phyloP scores from a whole-genome alignment of 768 basidiomycete genomes.

The Clitopilus hobsonii region DNA sequence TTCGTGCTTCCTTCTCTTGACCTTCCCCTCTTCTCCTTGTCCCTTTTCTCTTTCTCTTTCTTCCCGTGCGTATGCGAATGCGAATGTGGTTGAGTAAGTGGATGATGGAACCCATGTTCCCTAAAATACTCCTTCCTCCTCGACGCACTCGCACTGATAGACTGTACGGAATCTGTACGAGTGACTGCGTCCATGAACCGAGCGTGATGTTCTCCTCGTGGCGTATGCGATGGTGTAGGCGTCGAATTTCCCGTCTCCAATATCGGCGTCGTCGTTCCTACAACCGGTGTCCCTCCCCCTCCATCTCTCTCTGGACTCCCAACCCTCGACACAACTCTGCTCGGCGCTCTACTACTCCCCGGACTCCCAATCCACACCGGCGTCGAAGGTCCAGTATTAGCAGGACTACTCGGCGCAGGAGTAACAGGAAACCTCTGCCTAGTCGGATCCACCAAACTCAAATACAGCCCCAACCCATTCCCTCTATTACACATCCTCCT shows the following conservation, averaged over 20 bases:
- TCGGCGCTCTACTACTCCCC: neutral
- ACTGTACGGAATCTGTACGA: no score
- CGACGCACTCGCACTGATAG: neutral
- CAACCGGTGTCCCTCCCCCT: neutral
- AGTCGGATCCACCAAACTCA: constrained; percentile 57
- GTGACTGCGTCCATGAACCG: constrained; percentile 3
- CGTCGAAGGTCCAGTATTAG: constrained; percentile 8
- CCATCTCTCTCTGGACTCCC: neutral
- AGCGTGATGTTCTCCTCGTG: neutral
- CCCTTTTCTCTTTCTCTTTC: no score
- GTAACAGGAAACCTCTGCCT: constrained; percentile 53
- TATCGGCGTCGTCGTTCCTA: neutral
- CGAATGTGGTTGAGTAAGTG: no score
- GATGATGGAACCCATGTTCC: no score
- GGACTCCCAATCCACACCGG: neutral
- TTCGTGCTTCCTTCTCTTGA: no score
- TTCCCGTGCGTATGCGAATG: no score
- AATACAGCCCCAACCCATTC: constrained; percentile 63
- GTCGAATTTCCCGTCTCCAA: neutral
- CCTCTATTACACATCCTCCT: constrained; percentile 50
- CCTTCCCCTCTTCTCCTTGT: no score
- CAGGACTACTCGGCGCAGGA: constrained; percentile 29
- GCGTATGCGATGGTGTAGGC: neutral
- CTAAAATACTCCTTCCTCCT: no score
- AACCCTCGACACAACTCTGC: neutral